A percentile compares a stretch with the other conserved stretches of the same genome.
phyloP scores from a whole-genome alignment of 2,329 filamentous ascomycete genomes.

The Diaporthe sp. region DNA sequence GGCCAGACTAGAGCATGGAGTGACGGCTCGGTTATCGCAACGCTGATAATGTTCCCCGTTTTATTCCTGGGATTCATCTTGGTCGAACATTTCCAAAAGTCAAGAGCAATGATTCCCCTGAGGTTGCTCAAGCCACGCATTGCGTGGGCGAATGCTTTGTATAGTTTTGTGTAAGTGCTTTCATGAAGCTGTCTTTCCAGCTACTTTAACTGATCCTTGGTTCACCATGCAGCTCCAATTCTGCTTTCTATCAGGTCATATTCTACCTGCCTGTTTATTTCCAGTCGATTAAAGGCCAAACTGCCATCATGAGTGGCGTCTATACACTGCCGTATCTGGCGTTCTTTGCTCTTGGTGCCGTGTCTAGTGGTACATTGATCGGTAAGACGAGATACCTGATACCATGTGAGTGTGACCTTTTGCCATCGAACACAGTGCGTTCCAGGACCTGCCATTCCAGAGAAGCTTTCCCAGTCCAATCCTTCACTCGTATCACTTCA shows the following conservation, averaged over 20 bases:
- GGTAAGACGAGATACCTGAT: not conserved
- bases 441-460: too few species aligned
- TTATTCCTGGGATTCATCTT: not conserved
- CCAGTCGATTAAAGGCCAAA: conserved; percentile 27
- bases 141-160: conserved; percentile 26
- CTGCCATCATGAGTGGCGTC: conserved; percentile 31
- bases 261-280: conserved; percentile 34
- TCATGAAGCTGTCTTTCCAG: not conserved
- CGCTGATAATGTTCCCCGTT: conserved; percentile 11
- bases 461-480: too few species aligned
- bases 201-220: not conserved
- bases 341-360: conserved; percentile 30
- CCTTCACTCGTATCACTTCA: too few species aligned
- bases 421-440: too few species aligned
- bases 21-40: conserved; percentile 24
- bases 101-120: conserved; percentile 24
- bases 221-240: not conserved
- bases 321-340: conserved; percentile 21
- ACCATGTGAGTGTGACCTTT: too few species aligned
- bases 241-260: not conserved
- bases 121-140: conserved; percentile 16
- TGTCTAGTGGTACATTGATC: conserved; percentile 13
- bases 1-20: conserved; percentile 12
- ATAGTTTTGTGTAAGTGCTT: conserved; percentile 30
- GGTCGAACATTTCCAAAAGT: too few species aligned